Percentiles rank a stretch among this genome's conserved stretches.
Conservation (phyloP, 176 grass and related monocot species). For the Lolium multiflorum region DNA sequence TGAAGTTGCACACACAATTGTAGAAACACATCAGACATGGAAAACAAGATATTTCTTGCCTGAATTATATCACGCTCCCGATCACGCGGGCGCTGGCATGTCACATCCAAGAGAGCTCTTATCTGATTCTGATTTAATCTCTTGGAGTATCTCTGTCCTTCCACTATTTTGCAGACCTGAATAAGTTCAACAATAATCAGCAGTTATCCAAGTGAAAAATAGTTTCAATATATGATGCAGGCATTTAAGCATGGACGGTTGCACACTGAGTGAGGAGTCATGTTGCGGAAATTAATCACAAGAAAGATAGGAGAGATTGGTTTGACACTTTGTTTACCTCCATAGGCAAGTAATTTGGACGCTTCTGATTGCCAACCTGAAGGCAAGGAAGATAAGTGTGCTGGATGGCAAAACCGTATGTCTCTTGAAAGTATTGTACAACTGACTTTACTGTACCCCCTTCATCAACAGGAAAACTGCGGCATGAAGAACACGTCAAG, state of each 20-base stretch:
- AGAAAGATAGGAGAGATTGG: background rate
- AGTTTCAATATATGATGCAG: background rate
- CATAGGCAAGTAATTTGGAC: conserved; percentile 96
- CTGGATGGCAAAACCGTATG: conserved; percentile 82
- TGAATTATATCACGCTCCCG: conserved; percentile 83
- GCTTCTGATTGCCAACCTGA: conserved; percentile 88
- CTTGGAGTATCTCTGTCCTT: conserved; percentile 93
- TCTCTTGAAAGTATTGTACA: conserved; percentile 96
- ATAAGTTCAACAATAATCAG: background rate
- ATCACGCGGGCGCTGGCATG: conserved; percentile 78
- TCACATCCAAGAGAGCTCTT: conserved; percentile 81
- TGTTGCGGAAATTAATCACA: background rate
- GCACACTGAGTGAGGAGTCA: background rate
- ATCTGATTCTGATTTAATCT: conserved; percentile 92
- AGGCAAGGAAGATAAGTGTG: conserved; percentile 91
- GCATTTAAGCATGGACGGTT: background rate
- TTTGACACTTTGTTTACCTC: conserved; percentile 56
- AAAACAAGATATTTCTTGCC: conserved; percentile 41
- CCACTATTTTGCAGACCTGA: conserved; percentile 95
- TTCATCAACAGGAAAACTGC: conserved; percentile 89
- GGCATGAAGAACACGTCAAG: background rate
- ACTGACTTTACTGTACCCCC: conserved; percentile 84
- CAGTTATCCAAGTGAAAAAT: background rate
- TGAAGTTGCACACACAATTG: background rate
- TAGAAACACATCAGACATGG: background rate